Conservation (phyloP, 2,329 filamentous ascomycete species). For the Ophiognomonia clavigignenti-juglandacearum region DNA sequence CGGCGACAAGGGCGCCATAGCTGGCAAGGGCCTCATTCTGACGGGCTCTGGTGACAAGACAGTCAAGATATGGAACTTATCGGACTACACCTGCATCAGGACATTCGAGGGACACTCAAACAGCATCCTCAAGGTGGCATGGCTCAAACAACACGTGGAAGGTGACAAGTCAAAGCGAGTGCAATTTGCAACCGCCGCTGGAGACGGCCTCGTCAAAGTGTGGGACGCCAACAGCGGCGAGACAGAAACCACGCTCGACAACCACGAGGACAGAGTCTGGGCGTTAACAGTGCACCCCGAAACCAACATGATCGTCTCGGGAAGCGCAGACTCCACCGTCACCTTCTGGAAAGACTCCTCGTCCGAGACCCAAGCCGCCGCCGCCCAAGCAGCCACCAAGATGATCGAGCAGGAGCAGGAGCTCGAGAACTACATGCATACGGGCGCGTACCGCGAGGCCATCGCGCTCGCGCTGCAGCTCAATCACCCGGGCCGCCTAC, state of each 20-base stretch:
- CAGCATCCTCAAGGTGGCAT: constrained; percentile 88
- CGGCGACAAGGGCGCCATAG: constrained; percentile 66
- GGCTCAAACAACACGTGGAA: constrained; percentile 59
- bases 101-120: constrained; percentile 97
- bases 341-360: constrained; percentile 97
- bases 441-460: constrained; percentile 84
- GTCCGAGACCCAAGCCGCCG: constrained; percentile 68
- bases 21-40: constrained; percentile 75
- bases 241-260: constrained; percentile 84
- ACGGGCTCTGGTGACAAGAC: constrained; percentile 96
- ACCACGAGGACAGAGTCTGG: constrained; percentile 96
- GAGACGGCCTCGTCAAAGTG: constrained; percentile 92
- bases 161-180: constrained; percentile 52
- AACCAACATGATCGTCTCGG: constrained; percentile 75
- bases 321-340: constrained; percentile 85
- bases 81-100: constrained; percentile 85
- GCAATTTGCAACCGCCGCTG: constrained; percentile 80
- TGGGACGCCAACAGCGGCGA: constrained; percentile 89
- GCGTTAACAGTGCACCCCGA: constrained; percentile 69
- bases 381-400: constrained; percentile 68
- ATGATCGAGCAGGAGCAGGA: constrained; percentile 89
- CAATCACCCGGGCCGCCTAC: constrained; percentile 85
- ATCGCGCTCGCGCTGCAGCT: constrained; percentile 89
- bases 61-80: constrained; percentile 88
- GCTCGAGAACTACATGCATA: constrained; percentile 85